Evolutionary conservation across 2,329 filamentous ascomycete genomes (phyloP), one percentile per base, ranked within the genome.

Genomic region (Pestalotiopsis sp.): DNA sequence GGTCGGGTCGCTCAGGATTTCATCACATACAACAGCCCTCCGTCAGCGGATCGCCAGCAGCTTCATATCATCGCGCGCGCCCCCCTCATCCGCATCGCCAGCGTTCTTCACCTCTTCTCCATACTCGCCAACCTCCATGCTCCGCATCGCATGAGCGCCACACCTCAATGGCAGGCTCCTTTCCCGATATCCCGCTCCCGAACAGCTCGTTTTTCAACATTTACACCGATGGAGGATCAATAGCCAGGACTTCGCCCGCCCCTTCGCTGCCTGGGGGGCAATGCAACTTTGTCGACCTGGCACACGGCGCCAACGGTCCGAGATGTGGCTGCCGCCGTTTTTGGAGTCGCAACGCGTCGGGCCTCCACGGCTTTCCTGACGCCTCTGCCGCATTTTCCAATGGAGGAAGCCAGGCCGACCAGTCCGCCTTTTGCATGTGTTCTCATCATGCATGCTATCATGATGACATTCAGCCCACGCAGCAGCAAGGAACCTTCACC

Each of bases 361-460:
- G 74, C 39, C 76, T 78, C 79, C 75, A 70, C 70, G 73, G 74
- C 13, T 76, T 75, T 65, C 69, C 77, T 52, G 59, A 70, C 56
- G 75, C 73, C 67, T 72, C 68, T 7, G 72, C 73, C 31, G 73
- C 70, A 69, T 73, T 71, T 70, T 59, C 70, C 68, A 72, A 71
- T 72, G 75, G 73, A 70, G 71, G 70, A 6, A 64, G 41, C 52
- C 58, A 27, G 66, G 70, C 70, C 11, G 83, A 84, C 66, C 83
- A 88, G 73, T 74, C 80, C 36, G 80, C 81, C 69, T 88, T 84
- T 82, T 90, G 88, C 79, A 89, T 90, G 87, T 90, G 88, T 74
- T 86, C 85, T 66, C 88, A 90, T 72, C 88, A 90, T 77, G 88
- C 88, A 66, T 90, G 88, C 76, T 90, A 83, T 70, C 88, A 90